Evolutionary conservation across 768 basidiomycete genomes (phyloP), one percentile per base, ranked within the genome.

Genomic region (Rubroboletus satanas): DNA sequence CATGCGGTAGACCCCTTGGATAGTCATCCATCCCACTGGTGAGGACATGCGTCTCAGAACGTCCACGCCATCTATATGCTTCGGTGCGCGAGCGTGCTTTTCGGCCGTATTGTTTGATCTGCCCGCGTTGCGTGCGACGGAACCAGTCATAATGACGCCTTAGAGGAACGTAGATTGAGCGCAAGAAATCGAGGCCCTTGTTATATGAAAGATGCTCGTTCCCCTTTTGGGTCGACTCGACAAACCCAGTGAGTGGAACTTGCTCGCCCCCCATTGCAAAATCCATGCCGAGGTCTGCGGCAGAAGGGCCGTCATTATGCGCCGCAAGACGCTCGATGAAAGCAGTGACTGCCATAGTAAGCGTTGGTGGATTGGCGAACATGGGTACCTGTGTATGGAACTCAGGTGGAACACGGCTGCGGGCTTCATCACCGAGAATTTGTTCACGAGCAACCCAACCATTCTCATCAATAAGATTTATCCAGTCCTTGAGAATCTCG

Each of bases 1-100:
- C 79, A 65, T 94, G 92, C 7, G 95, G 88, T 28, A 85, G 83
- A 14, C 90, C 93, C 51, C 95, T 81, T 11, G 95, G 95, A 70
- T 95, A 98, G 71, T 98, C 95, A 68, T 98, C 95, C 85, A 98
- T 87, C 1, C 95, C 95, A 63, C 89, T 92, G 0, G 96, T 97
- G 53, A 98, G 74, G 37, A 98, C 88, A 71, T 96, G 93, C 28
- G 79, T 79, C 63, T 85, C 80, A 7, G 91, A 89, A 39, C 95
- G 79, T 29, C 95, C 95, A 32, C 96, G 83, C 96, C 95, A 98
- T 33, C 95, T 82, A 74, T 97, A 98, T 2, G 82, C 94, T 71
- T 98, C 94, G 1, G 84, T 84, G 49, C 87, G 78, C n/a, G 90
- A 91, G n/a, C 88, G 83, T 2, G 92, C 87, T 52, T 80, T 81